Evolutionary conservation across 2,329 filamentous ascomycete genomes (phyloP).

Genomic region (Aspergillus calidoustus): DNA sequence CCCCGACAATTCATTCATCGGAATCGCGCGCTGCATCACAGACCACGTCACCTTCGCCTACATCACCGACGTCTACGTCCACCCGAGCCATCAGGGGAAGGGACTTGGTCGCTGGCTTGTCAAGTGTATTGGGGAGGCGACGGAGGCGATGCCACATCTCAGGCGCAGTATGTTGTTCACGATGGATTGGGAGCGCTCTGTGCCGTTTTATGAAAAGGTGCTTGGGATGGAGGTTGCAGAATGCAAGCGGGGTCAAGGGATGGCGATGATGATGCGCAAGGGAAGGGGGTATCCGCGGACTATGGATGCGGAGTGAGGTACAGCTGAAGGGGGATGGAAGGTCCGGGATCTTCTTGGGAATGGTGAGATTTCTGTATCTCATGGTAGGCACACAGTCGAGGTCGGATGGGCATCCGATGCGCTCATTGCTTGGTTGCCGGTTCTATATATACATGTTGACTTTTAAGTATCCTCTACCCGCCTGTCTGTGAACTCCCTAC

Average conservation of each 20-base stretch:
- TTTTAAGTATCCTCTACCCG: not conserved
- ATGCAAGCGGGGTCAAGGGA: not conserved
- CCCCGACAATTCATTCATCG: slow-evolving; percentile 49
- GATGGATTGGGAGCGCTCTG: slow-evolving; percentile 20
- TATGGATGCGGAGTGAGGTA: not conserved
- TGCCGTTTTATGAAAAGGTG: slow-evolving; percentile 27
- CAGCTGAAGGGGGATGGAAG: too few species aligned
- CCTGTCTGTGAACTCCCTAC: not conserved
- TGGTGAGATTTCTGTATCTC: too few species aligned
- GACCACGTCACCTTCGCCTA: slow-evolving; percentile 72
- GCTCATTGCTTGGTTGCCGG: too few species aligned
- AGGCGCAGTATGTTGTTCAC: slow-evolving; percentile 59
- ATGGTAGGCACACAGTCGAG: too few species aligned
- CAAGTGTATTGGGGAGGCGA: slow-evolving; percentile 61
- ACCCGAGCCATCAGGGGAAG: slow-evolving; percentile 61
- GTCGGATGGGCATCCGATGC: too few species aligned
- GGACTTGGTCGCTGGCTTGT: slow-evolving; percentile 71
- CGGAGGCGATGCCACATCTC: slow-evolving; percentile 62
- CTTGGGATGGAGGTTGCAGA: slow-evolving; percentile 26
- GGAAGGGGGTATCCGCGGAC: not conserved
- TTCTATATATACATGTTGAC: not conserved
- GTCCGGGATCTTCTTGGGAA: too few species aligned
- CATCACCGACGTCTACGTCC: slow-evolving; percentile 70
- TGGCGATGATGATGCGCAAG: slow-evolving; percentile 9
- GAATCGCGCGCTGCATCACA: slow-evolving; percentile 68